phyloP scores from a whole-genome alignment of 2,329 filamentous ascomycete species.

The Cordyceps javanica region DNA sequence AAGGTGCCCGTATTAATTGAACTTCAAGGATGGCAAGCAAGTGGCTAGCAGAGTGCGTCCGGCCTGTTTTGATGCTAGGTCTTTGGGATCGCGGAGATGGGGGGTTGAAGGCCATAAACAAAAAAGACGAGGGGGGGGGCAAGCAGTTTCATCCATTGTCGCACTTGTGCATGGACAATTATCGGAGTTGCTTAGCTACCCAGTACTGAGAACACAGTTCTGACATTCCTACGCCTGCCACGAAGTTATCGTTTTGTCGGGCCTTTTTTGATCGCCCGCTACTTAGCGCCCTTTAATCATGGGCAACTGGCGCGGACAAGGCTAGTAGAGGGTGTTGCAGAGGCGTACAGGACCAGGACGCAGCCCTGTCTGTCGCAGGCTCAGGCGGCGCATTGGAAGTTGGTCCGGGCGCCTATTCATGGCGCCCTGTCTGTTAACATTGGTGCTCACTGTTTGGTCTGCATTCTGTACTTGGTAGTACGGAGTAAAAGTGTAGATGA shows the following conservation, averaged over 20 bases:
- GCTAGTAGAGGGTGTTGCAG: not conserved
- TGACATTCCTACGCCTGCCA: too few relatives aligned
- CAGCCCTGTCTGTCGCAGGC: not conserved
- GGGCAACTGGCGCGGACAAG: not conserved
- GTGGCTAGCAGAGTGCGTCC: not conserved
- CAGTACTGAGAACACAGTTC: too few relatives aligned
- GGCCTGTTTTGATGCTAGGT: not conserved
- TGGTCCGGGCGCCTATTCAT: not conserved
- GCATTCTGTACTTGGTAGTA: too few relatives aligned
- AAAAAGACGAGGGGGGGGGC: not conserved
- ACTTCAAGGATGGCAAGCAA: not conserved
- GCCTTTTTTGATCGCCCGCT: constrained; percentile 1
- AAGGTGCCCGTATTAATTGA: not conserved
- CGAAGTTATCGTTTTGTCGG: too few relatives aligned
- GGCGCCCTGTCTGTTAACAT: too few relatives aligned
- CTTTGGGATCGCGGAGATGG: too few relatives aligned
- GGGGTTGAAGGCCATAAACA: not conserved
- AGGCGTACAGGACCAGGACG: not conserved
- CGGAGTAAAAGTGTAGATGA: too few relatives aligned
- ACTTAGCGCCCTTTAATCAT: constrained; percentile 1
- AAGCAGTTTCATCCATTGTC: not conserved
- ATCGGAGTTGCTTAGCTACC: too few relatives aligned
- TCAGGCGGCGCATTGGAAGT: not conserved
- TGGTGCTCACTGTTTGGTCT: too few relatives aligned
- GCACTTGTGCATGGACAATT: not conserved